phyloP scores from a whole-genome alignment of 2,329 filamentous ascomycete genomes.

The Colletotrichum tropicicola region DNA sequence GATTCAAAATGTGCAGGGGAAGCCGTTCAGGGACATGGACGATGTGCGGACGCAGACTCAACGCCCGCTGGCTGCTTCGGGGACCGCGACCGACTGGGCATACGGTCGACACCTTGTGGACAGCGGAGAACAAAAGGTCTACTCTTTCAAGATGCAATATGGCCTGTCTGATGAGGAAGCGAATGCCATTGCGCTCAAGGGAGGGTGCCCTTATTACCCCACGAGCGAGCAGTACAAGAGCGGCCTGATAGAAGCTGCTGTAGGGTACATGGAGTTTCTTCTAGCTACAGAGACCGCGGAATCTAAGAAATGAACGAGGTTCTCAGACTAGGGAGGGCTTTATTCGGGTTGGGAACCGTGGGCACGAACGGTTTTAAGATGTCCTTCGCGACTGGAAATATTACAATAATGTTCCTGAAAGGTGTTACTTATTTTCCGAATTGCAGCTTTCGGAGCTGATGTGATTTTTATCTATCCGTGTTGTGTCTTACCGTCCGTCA shows the following conservation, averaged over 20 bases:
- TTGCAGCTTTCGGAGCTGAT: no score
- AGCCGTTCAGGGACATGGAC: constrained; percentile 46
- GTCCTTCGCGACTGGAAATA: no score
- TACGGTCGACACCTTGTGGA: constrained; percentile 51
- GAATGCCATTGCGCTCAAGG: neutral
- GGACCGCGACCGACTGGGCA: constrained; percentile 55
- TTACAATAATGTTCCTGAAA: no score
- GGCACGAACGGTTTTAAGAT: no score
- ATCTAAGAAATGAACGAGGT: no score
- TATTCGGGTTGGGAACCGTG: no score
- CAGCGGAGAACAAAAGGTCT: constrained; percentile 44
- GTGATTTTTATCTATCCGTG: no score
- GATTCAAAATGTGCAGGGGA: constrained; percentile 47
- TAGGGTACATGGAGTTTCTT: constrained; percentile 57
- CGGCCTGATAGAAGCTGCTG: constrained; percentile 52
- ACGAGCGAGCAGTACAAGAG: constrained; percentile 48
- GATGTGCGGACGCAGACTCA: constrained; percentile 46
- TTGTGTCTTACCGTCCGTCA: no score
- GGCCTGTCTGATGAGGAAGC: constrained; percentile 43
- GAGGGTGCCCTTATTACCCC: constrained; percentile 52
- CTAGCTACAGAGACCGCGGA: neutral
- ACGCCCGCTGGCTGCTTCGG: constrained; percentile 41
- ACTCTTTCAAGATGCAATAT: constrained; percentile 56
- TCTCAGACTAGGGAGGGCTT: neutral
- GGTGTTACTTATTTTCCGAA: no score